phyloP scores from a whole-genome alignment of 768 basidiomycete species.

The Fistulinella prunicolor region DNA sequence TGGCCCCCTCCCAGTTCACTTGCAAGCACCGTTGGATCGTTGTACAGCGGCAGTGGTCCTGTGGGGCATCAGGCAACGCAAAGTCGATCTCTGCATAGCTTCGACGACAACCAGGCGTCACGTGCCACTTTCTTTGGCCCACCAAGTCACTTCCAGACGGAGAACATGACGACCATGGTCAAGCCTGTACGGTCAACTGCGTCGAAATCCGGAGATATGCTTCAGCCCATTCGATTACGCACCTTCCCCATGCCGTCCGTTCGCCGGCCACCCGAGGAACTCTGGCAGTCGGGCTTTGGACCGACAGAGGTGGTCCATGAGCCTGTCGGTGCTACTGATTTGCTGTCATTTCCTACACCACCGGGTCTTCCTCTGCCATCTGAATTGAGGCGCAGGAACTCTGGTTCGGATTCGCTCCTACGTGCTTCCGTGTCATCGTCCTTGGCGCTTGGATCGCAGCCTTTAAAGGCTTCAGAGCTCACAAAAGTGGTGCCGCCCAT shows the following conservation, averaged over 20 bases:
- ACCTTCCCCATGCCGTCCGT: slow-evolving; percentile 11
- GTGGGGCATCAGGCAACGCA: slow-evolving; percentile 7
- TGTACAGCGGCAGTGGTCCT: slow-evolving; percentile 1
- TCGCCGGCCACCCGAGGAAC: slow-evolving; percentile 17
- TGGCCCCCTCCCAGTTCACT: slow-evolving; percentile 23
- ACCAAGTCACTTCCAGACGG: neutral
- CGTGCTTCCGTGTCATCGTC: slow-evolving; percentile 19
- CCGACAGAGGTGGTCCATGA: slow-evolving; percentile 2
- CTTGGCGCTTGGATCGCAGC: slow-evolving; percentile 27
- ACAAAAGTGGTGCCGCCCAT: slow-evolving; percentile 26
- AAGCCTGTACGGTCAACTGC: slow-evolving; percentile 5
- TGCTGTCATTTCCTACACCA: slow-evolving; percentile 13
- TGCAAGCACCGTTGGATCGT: neutral
- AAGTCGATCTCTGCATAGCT: slow-evolving; percentile 6
- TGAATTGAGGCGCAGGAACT: slow-evolving; percentile 8
- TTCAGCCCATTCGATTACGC: slow-evolving; percentile 18
- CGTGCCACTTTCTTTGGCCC: slow-evolving; percentile 8
- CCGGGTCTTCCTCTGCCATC: slow-evolving; percentile 18
- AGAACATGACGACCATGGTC: slow-evolving; percentile 1
- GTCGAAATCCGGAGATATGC: slow-evolving; percentile 20
- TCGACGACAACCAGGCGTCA: slow-evolving; percentile 4
- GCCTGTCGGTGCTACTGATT: neutral
- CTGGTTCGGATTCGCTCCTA: slow-evolving; percentile 3
- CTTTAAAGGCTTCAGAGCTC: slow-evolving; percentile 19
- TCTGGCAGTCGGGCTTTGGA: slow-evolving; percentile 20